These are phyloP conservation scores for Marvania coccoides DNA, from an alignment of 139 green algal genomes.

Conservation along the genomic window DNA sequence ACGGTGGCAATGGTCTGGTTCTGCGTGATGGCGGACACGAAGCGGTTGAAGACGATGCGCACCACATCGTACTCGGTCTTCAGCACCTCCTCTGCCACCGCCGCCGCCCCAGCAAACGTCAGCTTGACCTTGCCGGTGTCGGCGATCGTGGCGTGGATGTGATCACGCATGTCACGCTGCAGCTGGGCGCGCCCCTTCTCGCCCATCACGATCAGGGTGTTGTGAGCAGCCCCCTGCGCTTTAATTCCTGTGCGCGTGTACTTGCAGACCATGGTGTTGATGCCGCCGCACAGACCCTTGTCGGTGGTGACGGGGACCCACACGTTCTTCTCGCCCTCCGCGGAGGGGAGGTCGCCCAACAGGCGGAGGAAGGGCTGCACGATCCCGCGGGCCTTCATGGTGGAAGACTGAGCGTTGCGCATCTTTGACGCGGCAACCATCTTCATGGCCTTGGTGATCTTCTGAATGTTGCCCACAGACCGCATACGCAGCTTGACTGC, in stretches of 20 bases:
- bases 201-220: slow-evolving; percentile 64
- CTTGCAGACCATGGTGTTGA: slow-evolving; percentile 95
- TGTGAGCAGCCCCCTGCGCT: slow-evolving; percentile 17
- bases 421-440: slow-evolving; percentile 99
- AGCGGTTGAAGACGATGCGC: slow-evolving; percentile 91
- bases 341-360: slow-evolving; percentile 81
- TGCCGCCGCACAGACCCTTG: slow-evolving; percentile 92
- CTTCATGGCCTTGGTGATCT: slow-evolving; percentile 99
- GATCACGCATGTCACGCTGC: slow-evolving; percentile 40
- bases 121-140: slow-evolving; percentile 62
- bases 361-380: slow-evolving; percentile 74
- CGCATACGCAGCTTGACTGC: slow-evolving; percentile 95
- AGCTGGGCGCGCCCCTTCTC: slow-evolving; percentile 91
- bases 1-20: slow-evolving; percentile 91
- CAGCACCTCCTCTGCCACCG: slow-evolving; percentile 87
- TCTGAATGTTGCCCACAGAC: slow-evolving; percentile 96
- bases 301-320: slow-evolving; percentile 87
- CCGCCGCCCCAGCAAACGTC: slow-evolving; percentile 62
- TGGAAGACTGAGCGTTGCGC: slow-evolving; percentile 69
- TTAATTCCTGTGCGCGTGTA: slow-evolving; percentile 48
- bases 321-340: slow-evolving; percentile 57
- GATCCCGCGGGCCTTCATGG: slow-evolving; percentile 75
- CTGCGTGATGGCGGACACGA: slow-evolving; percentile 85
- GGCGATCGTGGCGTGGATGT: slow-evolving; percentile 40
- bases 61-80: slow-evolving; percentile 73